Base-by-base conservation (phyloP, 23 red algal genomes). In the Gracilaria caudata region DNA sequence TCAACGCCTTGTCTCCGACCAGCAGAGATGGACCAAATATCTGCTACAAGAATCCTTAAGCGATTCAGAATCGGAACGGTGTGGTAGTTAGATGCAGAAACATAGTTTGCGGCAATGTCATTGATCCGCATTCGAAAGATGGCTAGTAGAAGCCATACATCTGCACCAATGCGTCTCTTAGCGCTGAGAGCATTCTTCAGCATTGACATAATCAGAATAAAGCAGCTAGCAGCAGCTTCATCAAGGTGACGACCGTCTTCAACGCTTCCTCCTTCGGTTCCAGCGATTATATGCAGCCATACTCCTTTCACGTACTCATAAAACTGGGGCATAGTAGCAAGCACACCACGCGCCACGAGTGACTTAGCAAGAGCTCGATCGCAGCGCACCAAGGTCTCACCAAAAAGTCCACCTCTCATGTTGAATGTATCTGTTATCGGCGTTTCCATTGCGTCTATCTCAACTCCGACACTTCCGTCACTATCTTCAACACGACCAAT, bases 211-310 rank as follows among this genome's bases (percentile, higher is more conserved):
- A 81, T 81, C 7, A 81, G 54, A 54, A 81, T 47, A 51, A 81
- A 81, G 55, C 78, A 81, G 34, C 78, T 81, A 16, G 78, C 78
- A 16, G 78, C 51, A 39, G 78, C 55, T 63, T 81, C 78, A 55
- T 81, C 78, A 38, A 81, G 47, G 0, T 60, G 47, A 47, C 35
- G 20, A 5, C 78, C 78, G 59, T 81, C 78, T 28, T 59, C 20
- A 3, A 61, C 34, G 11, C 54, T 7, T 57, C 78, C 78, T 17
- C 78, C 35, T 59, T 21, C 29, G n/a, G 23, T 20, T 16, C 55
- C 78, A 1, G n/a, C 45, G 17, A 81, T 81, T 7, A 81, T 81
- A 30, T 81, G 47, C 36, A 39, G 13, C 78, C 78, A 81, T 35
- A 81, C 78, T 29, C 56, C 35, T 14, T 81, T 55, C 4, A 81